A percentile compares a stretch with the other conserved stretches of the same genome.
phyloP scores from a whole-genome alignment of 2,329 filamentous ascomycete species.

The Aaosphaeria pasadenensis region DNA sequence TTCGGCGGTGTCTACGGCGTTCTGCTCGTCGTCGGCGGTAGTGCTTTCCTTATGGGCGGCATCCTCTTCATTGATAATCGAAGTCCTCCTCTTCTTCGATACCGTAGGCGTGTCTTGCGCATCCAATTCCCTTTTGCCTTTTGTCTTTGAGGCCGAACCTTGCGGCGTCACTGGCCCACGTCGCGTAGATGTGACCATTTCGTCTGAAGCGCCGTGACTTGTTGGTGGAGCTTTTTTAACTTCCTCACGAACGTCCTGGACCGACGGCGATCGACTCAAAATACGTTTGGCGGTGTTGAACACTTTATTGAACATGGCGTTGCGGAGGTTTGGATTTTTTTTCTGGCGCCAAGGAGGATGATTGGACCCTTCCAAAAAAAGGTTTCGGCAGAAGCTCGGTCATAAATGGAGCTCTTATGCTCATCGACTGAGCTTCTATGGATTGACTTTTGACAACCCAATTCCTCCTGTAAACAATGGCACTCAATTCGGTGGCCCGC shows the following conservation, averaged over 20 bases:
- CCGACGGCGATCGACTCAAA: constrained; percentile 29
- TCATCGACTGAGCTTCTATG: too few species aligned
- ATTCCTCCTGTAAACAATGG: too few species aligned
- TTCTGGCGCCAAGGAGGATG: background rate
- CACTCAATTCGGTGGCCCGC: too few species aligned
- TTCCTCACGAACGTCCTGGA: constrained; percentile 18
- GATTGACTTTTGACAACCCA: too few species aligned
- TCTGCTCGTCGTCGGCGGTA: background rate
- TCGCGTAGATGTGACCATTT: constrained; percentile 37
- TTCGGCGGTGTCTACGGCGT: background rate
- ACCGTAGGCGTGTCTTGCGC: constrained; percentile 26
- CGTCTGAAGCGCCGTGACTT: constrained; percentile 9
- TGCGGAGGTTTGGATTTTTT: constrained; percentile 16
- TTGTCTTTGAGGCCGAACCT: constrained; percentile 20
- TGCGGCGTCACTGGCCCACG: constrained; percentile 23
- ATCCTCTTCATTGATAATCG: background rate
- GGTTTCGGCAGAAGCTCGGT: too few species aligned
- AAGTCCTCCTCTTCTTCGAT: constrained; percentile 25
- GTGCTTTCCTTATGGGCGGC: background rate
- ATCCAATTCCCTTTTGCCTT: constrained; percentile 28
- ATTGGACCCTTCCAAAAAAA: too few species aligned
- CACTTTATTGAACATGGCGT: constrained; percentile 31
- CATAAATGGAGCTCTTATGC: too few species aligned
- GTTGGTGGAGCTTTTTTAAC: constrained; percentile 9
- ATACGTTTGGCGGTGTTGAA: constrained; percentile 27